A percentile compares a stretch with the other conserved stretches of the same genome.
These are phyloP conservation scores for Hydrangea macrophylla DNA, from an alignment of 148 eudicot species.

Conservation along the genomic window DNA sequence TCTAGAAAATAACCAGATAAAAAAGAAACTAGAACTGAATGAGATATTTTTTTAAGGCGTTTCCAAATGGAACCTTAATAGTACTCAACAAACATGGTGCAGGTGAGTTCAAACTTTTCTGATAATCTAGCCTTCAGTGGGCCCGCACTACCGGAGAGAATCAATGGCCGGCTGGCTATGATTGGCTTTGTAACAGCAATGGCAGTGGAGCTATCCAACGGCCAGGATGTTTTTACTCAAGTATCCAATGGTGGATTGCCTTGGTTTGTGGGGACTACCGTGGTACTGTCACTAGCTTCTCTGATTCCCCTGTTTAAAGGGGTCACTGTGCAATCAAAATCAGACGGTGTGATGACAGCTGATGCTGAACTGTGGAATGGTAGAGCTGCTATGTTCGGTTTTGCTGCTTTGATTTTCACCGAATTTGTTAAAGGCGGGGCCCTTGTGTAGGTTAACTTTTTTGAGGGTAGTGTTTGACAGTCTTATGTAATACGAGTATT, in stretches of 20 bases:
- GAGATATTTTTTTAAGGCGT: too few species aligned
- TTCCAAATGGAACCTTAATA: too few species aligned
- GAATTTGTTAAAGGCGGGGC: slow-evolving; percentile 66
- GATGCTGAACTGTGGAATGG: slow-evolving; percentile 88
- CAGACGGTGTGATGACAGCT: slow-evolving; percentile 47
- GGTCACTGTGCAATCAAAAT: slow-evolving; percentile 37
- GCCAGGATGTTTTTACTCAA: slow-evolving; percentile 62
- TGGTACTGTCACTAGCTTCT: slow-evolving; percentile 57
- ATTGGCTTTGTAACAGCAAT: slow-evolving; percentile 75
- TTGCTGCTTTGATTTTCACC: slow-evolving; percentile 74
- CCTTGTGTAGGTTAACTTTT: slow-evolving; percentile 53
- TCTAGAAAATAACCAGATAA: too few species aligned
- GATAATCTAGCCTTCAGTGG: slow-evolving; percentile 77
- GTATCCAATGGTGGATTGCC: slow-evolving; percentile 61
- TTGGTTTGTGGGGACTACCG: slow-evolving; percentile 66
- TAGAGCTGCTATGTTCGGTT: slow-evolving; percentile 77
- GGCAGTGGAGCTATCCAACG: slow-evolving; percentile 57
- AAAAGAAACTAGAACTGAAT: too few species aligned
- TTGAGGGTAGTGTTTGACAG: too few species aligned
- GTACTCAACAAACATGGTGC: too few species aligned
- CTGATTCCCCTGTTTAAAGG: slow-evolving; percentile 60
- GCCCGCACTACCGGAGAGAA: slow-evolving; percentile 87
- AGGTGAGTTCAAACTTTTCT: slow-evolving; percentile 62
- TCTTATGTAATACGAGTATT: too few species aligned
- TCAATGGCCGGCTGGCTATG: slow-evolving; percentile 92